Conservation (phyloP, 2,329 filamentous ascomycete species). For the Metarhizium sp. region DNA sequence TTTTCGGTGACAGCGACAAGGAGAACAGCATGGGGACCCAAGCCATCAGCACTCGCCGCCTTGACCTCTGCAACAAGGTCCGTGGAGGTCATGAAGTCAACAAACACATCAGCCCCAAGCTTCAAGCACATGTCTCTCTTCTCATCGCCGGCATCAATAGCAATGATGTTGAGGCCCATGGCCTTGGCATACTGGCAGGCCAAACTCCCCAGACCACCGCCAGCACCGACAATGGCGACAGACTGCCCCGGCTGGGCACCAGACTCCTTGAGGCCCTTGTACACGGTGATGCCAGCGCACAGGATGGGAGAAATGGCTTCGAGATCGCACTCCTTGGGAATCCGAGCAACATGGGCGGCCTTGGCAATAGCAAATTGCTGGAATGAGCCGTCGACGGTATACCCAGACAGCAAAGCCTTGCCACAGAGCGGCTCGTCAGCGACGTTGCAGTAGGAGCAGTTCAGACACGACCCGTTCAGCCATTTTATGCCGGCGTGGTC, state of each 20-base stretch:
- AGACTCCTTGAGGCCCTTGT: conserved; percentile 86
- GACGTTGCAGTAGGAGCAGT: conserved; percentile 74
- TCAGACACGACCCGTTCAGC: conserved; percentile 80
- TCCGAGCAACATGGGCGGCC: conserved; percentile 72
- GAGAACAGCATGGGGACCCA: conserved; percentile 80
- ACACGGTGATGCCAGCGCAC: conserved; percentile 80
- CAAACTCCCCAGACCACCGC: conserved; percentile 69
- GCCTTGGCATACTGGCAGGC: conserved; percentile 84
- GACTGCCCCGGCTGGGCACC: conserved; percentile 63
- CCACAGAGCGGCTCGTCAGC: conserved; percentile 76
- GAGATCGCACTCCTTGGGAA: conserved; percentile 67
- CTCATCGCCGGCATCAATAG: conserved; percentile 75
- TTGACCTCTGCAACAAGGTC: conserved; percentile 81
- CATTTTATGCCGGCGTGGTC: conserved; percentile 87
- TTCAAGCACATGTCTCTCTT: conserved; percentile 62
- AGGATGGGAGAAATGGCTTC: conserved; percentile 73
- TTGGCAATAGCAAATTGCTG: conserved; percentile 88
- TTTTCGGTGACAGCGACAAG: conserved; percentile 80
- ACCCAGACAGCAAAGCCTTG: conserved; percentile 69
- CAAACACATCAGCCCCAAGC: conserved; percentile 63
- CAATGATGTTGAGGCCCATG: conserved; percentile 75
- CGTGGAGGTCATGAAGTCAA: conserved; percentile 71
- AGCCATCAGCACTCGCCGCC: conserved; percentile 66
- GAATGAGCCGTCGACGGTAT: conserved; percentile 88
- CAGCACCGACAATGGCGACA: conserved; percentile 78